These are phyloP conservation scores for Penicillium canariense DNA, from an alignment of 495 filamentous ascomycete species.

Conservation along the genomic window DNA sequence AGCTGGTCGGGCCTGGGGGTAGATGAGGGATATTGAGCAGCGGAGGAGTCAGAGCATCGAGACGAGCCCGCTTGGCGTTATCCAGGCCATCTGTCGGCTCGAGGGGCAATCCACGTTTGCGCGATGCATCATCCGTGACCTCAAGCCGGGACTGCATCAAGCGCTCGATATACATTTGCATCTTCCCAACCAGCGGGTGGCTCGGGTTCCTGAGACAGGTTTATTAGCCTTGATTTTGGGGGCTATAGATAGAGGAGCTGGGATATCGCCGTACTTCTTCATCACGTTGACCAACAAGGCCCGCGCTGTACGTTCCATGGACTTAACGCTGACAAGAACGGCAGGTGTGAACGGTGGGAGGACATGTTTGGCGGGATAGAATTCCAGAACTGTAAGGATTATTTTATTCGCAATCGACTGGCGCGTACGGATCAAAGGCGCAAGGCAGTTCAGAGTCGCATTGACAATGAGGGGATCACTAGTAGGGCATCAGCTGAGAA, in stretches of 20 bases:
- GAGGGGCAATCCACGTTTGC: slow-evolving; percentile 69
- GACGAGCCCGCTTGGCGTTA: slow-evolving; percentile 65
- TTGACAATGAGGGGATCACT: slow-evolving; percentile 90
- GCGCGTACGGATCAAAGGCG: slow-evolving; percentile 74
- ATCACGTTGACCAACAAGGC: slow-evolving; percentile 75
- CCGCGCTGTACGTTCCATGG: slow-evolving; percentile 89
- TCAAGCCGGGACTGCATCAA: slow-evolving; percentile 71
- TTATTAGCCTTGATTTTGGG: slow-evolving; percentile 1
- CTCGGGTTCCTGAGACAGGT: slow-evolving; percentile 59
- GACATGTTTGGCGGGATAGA: slow-evolving; percentile 81
- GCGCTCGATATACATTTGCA: slow-evolving; percentile 79
- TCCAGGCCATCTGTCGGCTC: slow-evolving; percentile 70
- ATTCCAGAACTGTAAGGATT: slow-evolving; percentile 77
- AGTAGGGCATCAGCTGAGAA: slow-evolving; percentile 7
- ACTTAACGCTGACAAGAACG: slow-evolving; percentile 77
- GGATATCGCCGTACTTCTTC: slow-evolving; percentile 56
- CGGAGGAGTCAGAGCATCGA: slow-evolving; percentile 52
- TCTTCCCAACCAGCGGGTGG: slow-evolving; percentile 62
- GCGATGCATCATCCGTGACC: slow-evolving; percentile 64
- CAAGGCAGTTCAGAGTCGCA: slow-evolving; percentile 85
- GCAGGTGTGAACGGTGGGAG: slow-evolving; percentile 74
- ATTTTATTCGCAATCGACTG: slow-evolving; percentile 81
- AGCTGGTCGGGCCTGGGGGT: slow-evolving; percentile 69
- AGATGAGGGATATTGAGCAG: slow-evolving; percentile 62
- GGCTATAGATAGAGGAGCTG: neutral